These are phyloP conservation scores for Nematodospora valgi DNA, from an alignment of 805 yeast genomes.

Conservation along the genomic window DNA sequence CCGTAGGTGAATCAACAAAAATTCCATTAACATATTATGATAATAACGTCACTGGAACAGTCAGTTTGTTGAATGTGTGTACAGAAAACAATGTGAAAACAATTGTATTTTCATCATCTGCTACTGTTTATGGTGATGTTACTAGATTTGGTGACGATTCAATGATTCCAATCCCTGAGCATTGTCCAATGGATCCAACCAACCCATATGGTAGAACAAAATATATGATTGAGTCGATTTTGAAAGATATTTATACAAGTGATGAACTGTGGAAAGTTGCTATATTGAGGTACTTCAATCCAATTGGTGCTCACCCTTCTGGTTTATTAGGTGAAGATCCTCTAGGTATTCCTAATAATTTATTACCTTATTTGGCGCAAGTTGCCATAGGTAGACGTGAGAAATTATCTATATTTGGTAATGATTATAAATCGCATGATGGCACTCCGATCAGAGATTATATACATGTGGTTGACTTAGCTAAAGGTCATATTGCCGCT, in stretches of 20 bases:
- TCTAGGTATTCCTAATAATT: constrained; percentile 69
- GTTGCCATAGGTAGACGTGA: constrained; percentile 72
- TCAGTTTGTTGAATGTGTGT: constrained; percentile 55
- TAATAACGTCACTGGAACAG: constrained; percentile 65
- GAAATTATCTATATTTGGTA: constrained; percentile 65
- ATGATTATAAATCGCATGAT: constrained; percentile 67
- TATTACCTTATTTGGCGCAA: constrained; percentile 73
- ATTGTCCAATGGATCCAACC: constrained; percentile 70
- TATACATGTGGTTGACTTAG: constrained; percentile 77
- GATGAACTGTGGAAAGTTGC: constrained; percentile 51
- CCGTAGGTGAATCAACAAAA: constrained; percentile 73
- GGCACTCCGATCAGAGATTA: constrained; percentile 84
- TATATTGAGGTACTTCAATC: constrained; percentile 74
- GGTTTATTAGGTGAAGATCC: constrained; percentile 83
- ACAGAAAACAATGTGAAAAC: constrained; percentile 41
- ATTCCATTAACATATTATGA: constrained; percentile 67
- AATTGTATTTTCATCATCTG: constrained; percentile 73
- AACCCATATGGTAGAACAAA: constrained; percentile 80
- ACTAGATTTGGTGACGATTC: constrained; percentile 68
- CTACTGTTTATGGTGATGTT: constrained; percentile 83
- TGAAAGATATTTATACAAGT: constrained; percentile 50
- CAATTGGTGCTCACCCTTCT: constrained; percentile 83
- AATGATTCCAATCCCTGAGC: constrained; percentile 64
- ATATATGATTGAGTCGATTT: constrained; percentile 57
- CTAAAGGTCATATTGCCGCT: constrained; percentile 74